These are phyloP conservation scores for Trichoderma lentiforme DNA, from an alignment of 2,329 filamentous ascomycete species.

Conservation along the genomic window DNA sequence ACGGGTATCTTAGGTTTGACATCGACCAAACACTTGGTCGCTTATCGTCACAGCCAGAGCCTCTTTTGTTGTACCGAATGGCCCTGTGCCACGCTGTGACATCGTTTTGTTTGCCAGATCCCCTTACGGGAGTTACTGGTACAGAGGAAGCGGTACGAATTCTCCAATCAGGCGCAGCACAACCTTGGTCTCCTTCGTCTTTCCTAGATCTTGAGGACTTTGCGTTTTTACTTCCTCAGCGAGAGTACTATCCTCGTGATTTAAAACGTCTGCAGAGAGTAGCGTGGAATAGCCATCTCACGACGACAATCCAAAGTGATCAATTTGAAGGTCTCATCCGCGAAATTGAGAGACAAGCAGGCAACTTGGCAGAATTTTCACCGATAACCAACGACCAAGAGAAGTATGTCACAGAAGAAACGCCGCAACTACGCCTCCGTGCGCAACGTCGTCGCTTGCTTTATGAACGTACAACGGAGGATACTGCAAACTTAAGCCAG, in stretches of 20 bases:
- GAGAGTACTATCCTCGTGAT: slow-evolving; percentile 38
- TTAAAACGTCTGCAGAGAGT: slow-evolving; percentile 35
- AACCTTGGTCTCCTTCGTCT: slow-evolving; percentile 44
- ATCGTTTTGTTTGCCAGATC: slow-evolving; percentile 55
- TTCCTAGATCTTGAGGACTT: slow-evolving; percentile 19
- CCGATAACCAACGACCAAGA: not conserved
- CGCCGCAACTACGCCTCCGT: not conserved
- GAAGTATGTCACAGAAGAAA: not conserved
- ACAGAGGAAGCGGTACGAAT: slow-evolving; percentile 55
- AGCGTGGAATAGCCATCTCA: slow-evolving; percentile 32
- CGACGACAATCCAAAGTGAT: slow-evolving; percentile 38
- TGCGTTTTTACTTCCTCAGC: slow-evolving; percentile 33
- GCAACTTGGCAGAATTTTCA: not conserved
- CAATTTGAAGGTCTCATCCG: slow-evolving; percentile 1
- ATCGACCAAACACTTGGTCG: slow-evolving; percentile 54
- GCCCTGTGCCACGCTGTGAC: slow-evolving; percentile 60
- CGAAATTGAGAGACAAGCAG: not conserved
- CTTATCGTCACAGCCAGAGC: slow-evolving; percentile 56
- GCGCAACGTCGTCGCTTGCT: not conserved
- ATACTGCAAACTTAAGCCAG: not conserved
- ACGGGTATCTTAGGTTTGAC: slow-evolving; percentile 35
- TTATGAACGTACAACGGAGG: not conserved
- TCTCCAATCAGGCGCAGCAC: slow-evolving; percentile 47
- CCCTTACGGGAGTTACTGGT: slow-evolving; percentile 56
- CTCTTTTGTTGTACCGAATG: slow-evolving; percentile 52